Evolutionary conservation across 768 basidiomycete species (phyloP).

Genomic region (Coprinopsis sp.): DNA sequence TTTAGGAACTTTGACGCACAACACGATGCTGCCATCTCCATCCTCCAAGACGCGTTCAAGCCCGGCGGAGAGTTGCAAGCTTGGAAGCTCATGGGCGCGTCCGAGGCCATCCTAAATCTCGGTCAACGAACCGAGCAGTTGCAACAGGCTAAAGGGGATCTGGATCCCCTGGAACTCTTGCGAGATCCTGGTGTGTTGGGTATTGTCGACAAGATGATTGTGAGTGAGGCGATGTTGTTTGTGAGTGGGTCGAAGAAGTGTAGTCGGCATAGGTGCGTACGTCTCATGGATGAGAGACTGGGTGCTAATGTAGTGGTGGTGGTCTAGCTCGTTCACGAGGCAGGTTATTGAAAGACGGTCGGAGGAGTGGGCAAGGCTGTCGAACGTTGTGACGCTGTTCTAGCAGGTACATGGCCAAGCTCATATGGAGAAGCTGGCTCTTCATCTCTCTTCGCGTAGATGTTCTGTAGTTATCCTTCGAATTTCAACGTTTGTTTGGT

Average conservation of each 20-base stretch:
- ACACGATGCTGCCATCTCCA: constrained; percentile 42
- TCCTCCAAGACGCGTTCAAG: constrained; percentile 40
- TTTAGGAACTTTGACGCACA: constrained; percentile 38
- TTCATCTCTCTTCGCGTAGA: too few relatives aligned
- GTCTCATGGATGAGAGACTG: neutral
- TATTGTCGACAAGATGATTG: constrained; percentile 55
- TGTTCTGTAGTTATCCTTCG: too few relatives aligned
- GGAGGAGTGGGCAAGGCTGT: constrained; percentile 18
- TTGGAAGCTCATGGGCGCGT: constrained; percentile 41
- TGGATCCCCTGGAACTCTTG: too few relatives aligned
- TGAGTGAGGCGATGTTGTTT: constrained; percentile 44
- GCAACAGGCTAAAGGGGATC: constrained; percentile 20
- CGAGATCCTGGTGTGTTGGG: constrained; percentile 47
- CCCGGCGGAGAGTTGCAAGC: constrained; percentile 32
- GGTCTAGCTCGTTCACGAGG: constrained; percentile 45
- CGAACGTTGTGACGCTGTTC: constrained; percentile 6
- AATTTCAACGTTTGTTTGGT: too few relatives aligned
- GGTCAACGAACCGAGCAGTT: too few relatives aligned
- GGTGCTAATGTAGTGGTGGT: constrained; percentile 10
- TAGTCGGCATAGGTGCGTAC: constrained; percentile 40
- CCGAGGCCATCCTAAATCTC: constrained; percentile 23
- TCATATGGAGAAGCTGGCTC: too few relatives aligned
- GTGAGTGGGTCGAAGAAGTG: constrained; percentile 46
- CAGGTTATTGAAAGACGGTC: constrained; percentile 45
- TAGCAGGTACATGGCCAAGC: too few relatives aligned